Base-by-base conservation (phyloP, 1,284 basidiomycete genomes). In the Taiwanofungus camphoratus region DNA sequence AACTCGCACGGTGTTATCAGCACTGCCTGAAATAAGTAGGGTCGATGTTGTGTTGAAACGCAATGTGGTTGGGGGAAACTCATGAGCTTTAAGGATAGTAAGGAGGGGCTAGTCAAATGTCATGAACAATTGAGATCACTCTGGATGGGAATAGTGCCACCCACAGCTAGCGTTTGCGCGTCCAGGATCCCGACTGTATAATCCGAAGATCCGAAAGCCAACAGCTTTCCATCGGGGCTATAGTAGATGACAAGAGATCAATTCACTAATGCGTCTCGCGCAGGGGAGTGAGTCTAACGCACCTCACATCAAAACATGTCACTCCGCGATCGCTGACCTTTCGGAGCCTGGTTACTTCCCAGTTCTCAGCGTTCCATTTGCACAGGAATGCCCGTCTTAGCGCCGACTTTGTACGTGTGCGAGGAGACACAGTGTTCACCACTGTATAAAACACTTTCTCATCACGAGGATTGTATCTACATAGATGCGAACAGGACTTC, bases 141-240 rank as follows among this genome's bases (percentile, higher is more conserved):
- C 37, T n/a, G 13, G 36, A 16, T 30, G 23, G 41, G 21, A 7
- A 20, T 9, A 1, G 5, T 12, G 5, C 40, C 30, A 69, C 85
- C 60, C 61, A 95, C 93, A 36, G 78, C 74, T 26, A 98, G 65
- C 1, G 82, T 92, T 43, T 70, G 71, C 3, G 91, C 75, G 60
- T 98, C 93, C 31, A 98, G 62, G 40, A 98, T 72, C 11, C 91
- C 87, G 45, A 98, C 79, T 29, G 82, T 84, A 37, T 90, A 73
- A 63, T 98, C 92, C 8, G 93, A 94, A 5, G 82, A 84, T 4
- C 93, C 94, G 56, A 84, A 92, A 0, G 88, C 92, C 5, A 99
- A 64, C 32, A 90, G 69, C 44, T 74, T 79, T 0, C 96, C 95
- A 57, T 93, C 80, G 30, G 78, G 66, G 56, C 92, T 94, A 46